Evolutionary conservation across 495 filamentous ascomycete species (phyloP), one percentile per base, ranked within the genome.

Genomic region (Penicillium longicatenatum): DNA sequence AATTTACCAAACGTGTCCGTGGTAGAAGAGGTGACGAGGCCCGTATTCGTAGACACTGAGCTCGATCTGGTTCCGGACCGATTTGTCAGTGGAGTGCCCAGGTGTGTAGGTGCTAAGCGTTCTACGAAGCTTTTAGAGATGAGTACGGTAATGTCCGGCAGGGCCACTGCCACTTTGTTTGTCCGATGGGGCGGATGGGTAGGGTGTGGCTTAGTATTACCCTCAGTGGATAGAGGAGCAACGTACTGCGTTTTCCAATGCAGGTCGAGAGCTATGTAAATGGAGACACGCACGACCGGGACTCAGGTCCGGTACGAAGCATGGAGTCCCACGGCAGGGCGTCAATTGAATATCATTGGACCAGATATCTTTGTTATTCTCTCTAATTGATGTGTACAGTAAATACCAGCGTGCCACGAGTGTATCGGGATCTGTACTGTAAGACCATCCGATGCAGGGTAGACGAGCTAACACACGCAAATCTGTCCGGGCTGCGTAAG

Each of bases 401-500:
- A 14, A 8, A 35, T 14, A 12, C 10, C 9, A 12, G 6, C 12
- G 12, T 35, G 31, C 12, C 37, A 39, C 37, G 37, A 12, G 6
- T 35, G 31, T 26, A 26, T 26, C 26, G n/a, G 41, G 41, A n/a
- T 17, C 41, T 43, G 16, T 35, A 35, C 37, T 16, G 37, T 39
- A 39, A 35, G 12, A 39, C 14, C 14, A n/a, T 4, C 19, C 6
- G 30, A 55, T 48, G 43, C 53, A 48, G 39, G 30, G 42, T 48
- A 17, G 6, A 7, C 8, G 37, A 21, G 11, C 42, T 57, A 49
- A 52, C 43, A 41, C 49, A 2, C 29, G 2, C 12, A 30, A 30
- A n/a, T 44, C 12, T 35, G 41, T n/a, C 45, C 7, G 19, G 37
- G 60, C 55, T 68, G 66, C 66, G 66, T 68, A 62, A 68, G 57